These are phyloP conservation scores for Penicillium sp. DNA, from an alignment of 2,329 filamentous ascomycete genomes.

Conservation along the genomic window DNA sequence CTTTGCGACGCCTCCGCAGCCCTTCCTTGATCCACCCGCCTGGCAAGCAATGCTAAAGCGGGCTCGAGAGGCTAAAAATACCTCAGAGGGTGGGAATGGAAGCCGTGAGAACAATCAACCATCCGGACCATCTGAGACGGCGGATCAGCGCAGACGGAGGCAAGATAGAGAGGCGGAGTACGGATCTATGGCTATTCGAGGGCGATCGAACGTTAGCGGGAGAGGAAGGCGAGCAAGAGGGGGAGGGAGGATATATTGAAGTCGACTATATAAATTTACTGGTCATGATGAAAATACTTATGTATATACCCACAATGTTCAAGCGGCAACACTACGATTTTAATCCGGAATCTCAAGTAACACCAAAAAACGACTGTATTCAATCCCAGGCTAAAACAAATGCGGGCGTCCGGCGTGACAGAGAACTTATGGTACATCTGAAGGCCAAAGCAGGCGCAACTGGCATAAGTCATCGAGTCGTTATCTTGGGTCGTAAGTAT, in stretches of 20 bases:
- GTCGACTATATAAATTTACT: conserved; percentile 5
- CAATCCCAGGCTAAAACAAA: conserved; percentile 5
- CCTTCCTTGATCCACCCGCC: conserved; percentile 39
- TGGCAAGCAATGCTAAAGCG: conserved; percentile 34
- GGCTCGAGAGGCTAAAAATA: conserved; percentile 5
- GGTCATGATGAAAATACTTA: neutral
- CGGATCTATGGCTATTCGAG: conserved; percentile 35
- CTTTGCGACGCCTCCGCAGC: conserved; percentile 35
- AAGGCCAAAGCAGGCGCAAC: conserved; percentile 13
- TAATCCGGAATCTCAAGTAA: neutral
- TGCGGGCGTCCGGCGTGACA: conserved; percentile 3
- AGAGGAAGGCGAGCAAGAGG: conserved; percentile 18
- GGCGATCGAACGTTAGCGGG: conserved; percentile 23
- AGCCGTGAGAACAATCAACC: neutral
- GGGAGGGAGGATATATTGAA: conserved; percentile 12
- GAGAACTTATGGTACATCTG: conserved; percentile 21
- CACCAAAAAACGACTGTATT: conserved; percentile 3
- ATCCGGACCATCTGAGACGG: conserved; percentile 5
- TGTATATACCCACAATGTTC: neutral
- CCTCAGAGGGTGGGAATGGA: conserved; percentile 1
- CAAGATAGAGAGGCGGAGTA: conserved; percentile 30
- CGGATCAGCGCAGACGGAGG: conserved; percentile 19
- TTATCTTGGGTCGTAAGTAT: conserved; percentile 21
- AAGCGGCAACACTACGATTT: neutral
- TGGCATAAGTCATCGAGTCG: conserved; percentile 19